Conservation (phyloP, 2,329 filamentous ascomycete species). For the Myriosclerotinia duriaeana region DNA sequence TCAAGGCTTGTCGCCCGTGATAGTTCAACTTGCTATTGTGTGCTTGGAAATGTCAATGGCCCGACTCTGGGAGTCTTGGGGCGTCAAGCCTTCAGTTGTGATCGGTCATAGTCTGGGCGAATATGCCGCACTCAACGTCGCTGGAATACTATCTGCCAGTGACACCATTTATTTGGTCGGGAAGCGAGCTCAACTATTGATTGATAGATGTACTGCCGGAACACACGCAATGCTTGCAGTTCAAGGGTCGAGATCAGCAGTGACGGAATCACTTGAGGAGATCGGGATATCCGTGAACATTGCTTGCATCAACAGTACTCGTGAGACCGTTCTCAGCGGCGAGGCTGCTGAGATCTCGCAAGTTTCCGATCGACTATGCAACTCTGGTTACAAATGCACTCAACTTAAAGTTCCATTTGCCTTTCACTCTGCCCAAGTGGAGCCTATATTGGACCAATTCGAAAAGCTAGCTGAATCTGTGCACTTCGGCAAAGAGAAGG, state of each 20-base stretch:
- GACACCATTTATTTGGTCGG: conserved; percentile 73
- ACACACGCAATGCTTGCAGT: conserved; percentile 67
- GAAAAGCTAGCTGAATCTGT: conserved; percentile 53
- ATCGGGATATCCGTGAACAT: conserved; percentile 16
- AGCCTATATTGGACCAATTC: conserved; percentile 60
- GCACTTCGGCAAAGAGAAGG: conserved; percentile 53
- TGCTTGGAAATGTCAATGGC: conserved; percentile 23
- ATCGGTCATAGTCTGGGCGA: conserved; percentile 46
- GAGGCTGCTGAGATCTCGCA: conserved; percentile 17
- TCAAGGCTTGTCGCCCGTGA: conserved; percentile 18
- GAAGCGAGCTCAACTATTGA: conserved; percentile 61
- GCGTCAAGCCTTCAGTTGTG: conserved; percentile 41
- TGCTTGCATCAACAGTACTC: conserved; percentile 23
- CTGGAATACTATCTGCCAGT: conserved; percentile 66
- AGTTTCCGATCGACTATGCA: conserved; percentile 49
- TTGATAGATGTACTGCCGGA: conserved; percentile 62
- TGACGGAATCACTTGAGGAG: conserved; percentile 31
- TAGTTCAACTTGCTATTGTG: conserved; percentile 22
- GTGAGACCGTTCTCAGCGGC: conserved; percentile 45
- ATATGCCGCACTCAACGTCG: conserved; percentile 68
- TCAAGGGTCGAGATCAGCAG: conserved; percentile 46
- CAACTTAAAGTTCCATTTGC: conserved; percentile 63
- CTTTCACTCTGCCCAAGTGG: conserved; percentile 64
- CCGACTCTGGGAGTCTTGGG: conserved; percentile 24
- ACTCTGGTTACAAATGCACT: conserved; percentile 48